Percentiles rank a stretch among this genome's conserved stretches.
Conservation (phyloP, 495 filamentous ascomycete genomes). For the Hypomontagnella submonticulosa region DNA sequence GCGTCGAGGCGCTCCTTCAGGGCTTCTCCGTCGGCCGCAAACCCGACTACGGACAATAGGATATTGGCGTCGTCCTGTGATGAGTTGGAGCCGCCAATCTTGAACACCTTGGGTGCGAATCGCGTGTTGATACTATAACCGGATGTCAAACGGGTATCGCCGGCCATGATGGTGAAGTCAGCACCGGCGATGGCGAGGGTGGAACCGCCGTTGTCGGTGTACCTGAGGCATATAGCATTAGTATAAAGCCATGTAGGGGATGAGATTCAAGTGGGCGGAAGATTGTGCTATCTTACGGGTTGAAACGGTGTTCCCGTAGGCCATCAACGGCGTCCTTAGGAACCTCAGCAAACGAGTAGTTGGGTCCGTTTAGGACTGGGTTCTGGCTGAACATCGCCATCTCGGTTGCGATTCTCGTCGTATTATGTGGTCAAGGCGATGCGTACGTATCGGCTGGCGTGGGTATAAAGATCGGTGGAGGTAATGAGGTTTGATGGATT, state of each 20-base stretch:
- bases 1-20: slow-evolving; percentile 89
- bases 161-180: slow-evolving; percentile 94
- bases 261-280: slow-evolving; percentile 11
- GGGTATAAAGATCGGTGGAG: slow-evolving; percentile 9
- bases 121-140: slow-evolving; percentile 99
- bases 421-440: slow-evolving; percentile 4
- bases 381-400: slow-evolving; percentile 72
- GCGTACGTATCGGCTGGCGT: slow-evolving; percentile 3
- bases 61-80: slow-evolving; percentile 85
- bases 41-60: slow-evolving; percentile 92
- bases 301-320: slow-evolving; percentile 82
- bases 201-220: slow-evolving; percentile 97
- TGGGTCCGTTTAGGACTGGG: slow-evolving; percentile 68
- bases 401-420: slow-evolving; percentile 46
- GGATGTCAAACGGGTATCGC: slow-evolving; percentile 92
- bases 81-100: slow-evolving; percentile 89
- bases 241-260: slow-evolving; percentile 12
- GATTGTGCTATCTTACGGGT: slow-evolving; percentile 73
- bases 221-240: slow-evolving; percentile 64
- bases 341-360: slow-evolving; percentile 67
- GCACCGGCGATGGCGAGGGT: slow-evolving; percentile 94
- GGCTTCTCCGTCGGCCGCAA: slow-evolving; percentile 91
- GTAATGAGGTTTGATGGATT: slow-evolving; percentile 16
- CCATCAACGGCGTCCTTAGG: slow-evolving; percentile 59
- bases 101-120: slow-evolving; percentile 93